These are phyloP conservation scores for Myxozyma mucilagina DNA, from an alignment of 805 yeast species.

Conservation along the genomic window DNA sequence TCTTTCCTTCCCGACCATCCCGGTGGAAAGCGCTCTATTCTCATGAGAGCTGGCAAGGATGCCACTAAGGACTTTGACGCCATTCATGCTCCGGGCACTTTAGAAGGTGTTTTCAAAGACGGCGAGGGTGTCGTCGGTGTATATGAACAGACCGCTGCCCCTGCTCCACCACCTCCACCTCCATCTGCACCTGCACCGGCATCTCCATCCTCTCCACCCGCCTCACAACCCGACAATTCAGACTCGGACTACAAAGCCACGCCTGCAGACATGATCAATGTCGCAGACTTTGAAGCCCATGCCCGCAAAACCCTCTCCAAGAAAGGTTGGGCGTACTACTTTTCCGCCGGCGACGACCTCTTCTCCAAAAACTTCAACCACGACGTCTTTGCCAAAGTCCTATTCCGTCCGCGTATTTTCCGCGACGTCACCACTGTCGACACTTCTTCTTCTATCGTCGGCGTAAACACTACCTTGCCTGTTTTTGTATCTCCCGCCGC, in stretches of 20 bases:
- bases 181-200: not conserved
- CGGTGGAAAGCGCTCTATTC: slow-evolving; percentile 52
- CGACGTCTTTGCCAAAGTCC: slow-evolving; percentile 45
- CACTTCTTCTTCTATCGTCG: slow-evolving; percentile 51
- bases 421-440: slow-evolving; percentile 46
- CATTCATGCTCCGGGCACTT: slow-evolving; percentile 38
- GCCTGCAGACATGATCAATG: slow-evolving; percentile 47
- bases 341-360: slow-evolving; percentile 55
- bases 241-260: slow-evolving; percentile 19
- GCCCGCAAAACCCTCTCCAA: slow-evolving; percentile 76
- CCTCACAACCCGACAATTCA: not conserved
- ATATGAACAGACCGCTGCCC: not conserved
- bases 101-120: slow-evolving; percentile 31
- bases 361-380: slow-evolving; percentile 49
- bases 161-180: not conserved
- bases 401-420: slow-evolving; percentile 49
- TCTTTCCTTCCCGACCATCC: slow-evolving; percentile 44
- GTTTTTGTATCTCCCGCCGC: slow-evolving; percentile 51
- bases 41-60: slow-evolving; percentile 53
- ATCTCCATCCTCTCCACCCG: slow-evolving; percentile 1
- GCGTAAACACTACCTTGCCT: slow-evolving; percentile 48
- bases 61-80: slow-evolving; percentile 44
- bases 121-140: slow-evolving; percentile 10
- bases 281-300: slow-evolving; percentile 82
- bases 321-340: slow-evolving; percentile 79